These are phyloP conservation scores for Lentinula raphanica DNA, from an alignment of 768 basidiomycete genomes.

Conservation along the genomic window DNA sequence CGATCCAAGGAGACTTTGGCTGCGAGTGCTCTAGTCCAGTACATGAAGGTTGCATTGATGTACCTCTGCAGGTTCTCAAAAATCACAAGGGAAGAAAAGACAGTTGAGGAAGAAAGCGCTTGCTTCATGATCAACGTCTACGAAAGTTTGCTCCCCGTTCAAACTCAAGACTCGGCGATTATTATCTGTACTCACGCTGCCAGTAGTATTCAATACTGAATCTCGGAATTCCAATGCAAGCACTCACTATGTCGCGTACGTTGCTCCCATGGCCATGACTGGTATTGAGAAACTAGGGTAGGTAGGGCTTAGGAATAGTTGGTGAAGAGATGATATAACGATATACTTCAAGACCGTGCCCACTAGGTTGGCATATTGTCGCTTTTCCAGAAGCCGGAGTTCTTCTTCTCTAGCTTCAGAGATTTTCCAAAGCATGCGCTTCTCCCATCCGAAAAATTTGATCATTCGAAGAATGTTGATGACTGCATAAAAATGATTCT, in stretches of 20 bases:
- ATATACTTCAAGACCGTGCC: slow-evolving; percentile 32
- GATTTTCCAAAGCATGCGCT: slow-evolving; percentile 37
- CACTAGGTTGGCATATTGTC: slow-evolving; percentile 32
- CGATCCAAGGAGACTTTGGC: slow-evolving; percentile 45
- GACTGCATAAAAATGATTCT: slow-evolving; percentile 23
- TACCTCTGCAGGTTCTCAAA: slow-evolving; percentile 42
- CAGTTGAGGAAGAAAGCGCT: slow-evolving; percentile 10
- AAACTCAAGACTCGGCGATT: slow-evolving; percentile 16
- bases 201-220: neutral
- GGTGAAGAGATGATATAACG: neutral
- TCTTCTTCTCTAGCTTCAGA: slow-evolving; percentile 42
- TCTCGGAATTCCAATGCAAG: too few relatives aligned
- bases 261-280: slow-evolving; percentile 42
- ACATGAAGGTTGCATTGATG: slow-evolving; percentile 18
- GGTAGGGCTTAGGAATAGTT: neutral
- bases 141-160: slow-evolving; percentile 1
- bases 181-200: slow-evolving; percentile 26
- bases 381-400: slow-evolving; percentile 33
- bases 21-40: slow-evolving; percentile 12
- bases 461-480: slow-evolving; percentile 40
- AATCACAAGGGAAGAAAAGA: slow-evolving; percentile 32
- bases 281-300: slow-evolving; percentile 37
- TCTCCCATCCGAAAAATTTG: slow-evolving; percentile 49
- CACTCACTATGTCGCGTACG: slow-evolving; percentile 30
- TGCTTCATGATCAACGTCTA: slow-evolving; percentile 8